phyloP scores from a whole-genome alignment of 306 rosid genomes.

The Castanea sativa region DNA sequence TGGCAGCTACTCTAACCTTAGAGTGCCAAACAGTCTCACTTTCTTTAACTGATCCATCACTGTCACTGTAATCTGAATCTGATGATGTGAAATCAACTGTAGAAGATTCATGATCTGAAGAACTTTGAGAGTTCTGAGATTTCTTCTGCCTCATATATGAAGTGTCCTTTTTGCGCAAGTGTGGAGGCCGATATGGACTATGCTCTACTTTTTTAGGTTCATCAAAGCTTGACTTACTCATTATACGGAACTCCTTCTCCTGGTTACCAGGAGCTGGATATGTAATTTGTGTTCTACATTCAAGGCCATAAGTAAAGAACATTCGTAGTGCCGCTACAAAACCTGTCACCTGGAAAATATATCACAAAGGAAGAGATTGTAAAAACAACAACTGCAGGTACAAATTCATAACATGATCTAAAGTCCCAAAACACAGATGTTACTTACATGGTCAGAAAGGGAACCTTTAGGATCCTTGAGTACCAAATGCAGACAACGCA shows the following conservation, averaged over 20 bases:
- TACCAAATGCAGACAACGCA: conserved; percentile 74
- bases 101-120: conserved; percentile 57
- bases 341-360: conserved; percentile 61
- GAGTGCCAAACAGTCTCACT: conserved; percentile 44
- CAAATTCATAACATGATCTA: conserved; percentile 5
- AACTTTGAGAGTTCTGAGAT: conserved; percentile 35
- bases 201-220: conserved; percentile 39
- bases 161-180: conserved; percentile 67
- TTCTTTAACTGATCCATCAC: conserved; percentile 66
- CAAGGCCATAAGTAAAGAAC: conserved; percentile 74
- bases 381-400: conserved; percentile 12
- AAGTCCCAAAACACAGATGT: conserved; percentile 6
- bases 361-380: conserved; percentile 15
- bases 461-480: conserved; percentile 62
- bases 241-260: conserved; percentile 35
- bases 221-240: conserved; percentile 35
- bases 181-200: conserved; percentile 84
- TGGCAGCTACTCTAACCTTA: conserved; percentile 83
- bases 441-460: conserved; percentile 85
- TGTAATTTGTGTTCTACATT: conserved; percentile 38
- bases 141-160: conserved; percentile 44
- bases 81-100: conserved; percentile 57
- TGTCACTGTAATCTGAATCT: conserved; percentile 92
- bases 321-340: conserved; percentile 71
- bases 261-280: conserved; percentile 31